Evolutionary conservation across 176 grass and related monocot species (phyloP).

Genomic region (Raddia guianensis): DNA sequence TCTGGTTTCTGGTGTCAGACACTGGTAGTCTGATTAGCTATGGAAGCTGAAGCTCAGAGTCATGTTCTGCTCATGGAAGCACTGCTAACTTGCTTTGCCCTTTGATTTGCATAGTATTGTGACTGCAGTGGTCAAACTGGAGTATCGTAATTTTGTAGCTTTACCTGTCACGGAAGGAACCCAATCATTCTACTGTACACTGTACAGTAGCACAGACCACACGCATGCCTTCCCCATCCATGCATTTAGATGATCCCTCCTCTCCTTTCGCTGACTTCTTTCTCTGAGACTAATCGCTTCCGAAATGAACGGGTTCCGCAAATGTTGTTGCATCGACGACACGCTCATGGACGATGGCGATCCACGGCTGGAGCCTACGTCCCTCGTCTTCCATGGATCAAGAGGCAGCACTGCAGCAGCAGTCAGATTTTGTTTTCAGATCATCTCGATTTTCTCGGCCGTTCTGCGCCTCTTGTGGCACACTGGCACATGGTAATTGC

Average conservation of each 20-base stretch:
- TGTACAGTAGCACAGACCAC: neutral
- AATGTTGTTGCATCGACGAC: neutral
- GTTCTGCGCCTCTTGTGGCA: too few species aligned
- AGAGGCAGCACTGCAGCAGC: neutral
- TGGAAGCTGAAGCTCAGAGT: neutral
- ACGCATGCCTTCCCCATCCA: neutral
- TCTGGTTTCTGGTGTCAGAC: neutral
- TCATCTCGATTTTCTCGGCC: neutral
- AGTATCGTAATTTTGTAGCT: neutral
- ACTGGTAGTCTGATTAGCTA: neutral
- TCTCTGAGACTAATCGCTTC: neutral
- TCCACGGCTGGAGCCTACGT: neutral
- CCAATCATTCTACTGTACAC: neutral
- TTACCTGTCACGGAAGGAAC: neutral
- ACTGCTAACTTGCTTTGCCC: neutral
- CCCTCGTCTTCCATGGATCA: neutral
- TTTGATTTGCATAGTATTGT: neutral
- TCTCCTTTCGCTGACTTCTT: neutral
- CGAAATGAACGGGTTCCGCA: neutral
- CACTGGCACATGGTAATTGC: neutral
- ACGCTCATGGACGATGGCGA: neutral
- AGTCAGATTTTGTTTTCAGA: neutral
- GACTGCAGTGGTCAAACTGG: neutral
- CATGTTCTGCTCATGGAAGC: neutral
- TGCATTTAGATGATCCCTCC: neutral